A percentile compares a stretch with the other conserved stretches of the same genome.
phyloP scores from a whole-genome alignment of 2,329 filamentous ascomycete species.

The Botryotinia narcissicola region DNA sequence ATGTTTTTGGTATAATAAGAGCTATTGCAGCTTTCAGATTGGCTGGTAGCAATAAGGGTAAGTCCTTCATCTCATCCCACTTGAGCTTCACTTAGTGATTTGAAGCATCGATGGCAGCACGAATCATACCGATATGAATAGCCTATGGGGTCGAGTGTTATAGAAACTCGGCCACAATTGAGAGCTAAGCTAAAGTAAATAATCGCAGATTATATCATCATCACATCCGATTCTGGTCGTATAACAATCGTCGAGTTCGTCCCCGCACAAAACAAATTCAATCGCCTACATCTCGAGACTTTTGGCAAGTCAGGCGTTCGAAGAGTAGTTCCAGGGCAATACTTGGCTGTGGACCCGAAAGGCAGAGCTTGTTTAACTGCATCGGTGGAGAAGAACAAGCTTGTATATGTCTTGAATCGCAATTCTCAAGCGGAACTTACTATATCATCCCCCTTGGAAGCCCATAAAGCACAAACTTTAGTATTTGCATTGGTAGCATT shows the following conservation, averaged over 20 bases:
- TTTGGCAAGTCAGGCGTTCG: slow-evolving; percentile 96
- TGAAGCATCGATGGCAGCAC: slow-evolving; percentile 58
- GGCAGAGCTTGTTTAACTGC: slow-evolving; percentile 93
- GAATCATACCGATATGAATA: slow-evolving; percentile 36
- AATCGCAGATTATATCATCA: slow-evolving; percentile 82
- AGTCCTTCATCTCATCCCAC: slow-evolving; percentile 48
- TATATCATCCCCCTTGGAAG: slow-evolving; percentile 95
- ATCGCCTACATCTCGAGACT: slow-evolving; percentile 89
- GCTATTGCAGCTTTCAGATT: slow-evolving; percentile 85
- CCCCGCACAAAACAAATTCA: slow-evolving; percentile 81
- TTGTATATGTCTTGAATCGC: slow-evolving; percentile 96
- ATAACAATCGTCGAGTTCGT: slow-evolving; percentile 93
- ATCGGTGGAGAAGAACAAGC: slow-evolving; percentile 97
- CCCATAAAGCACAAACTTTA: slow-evolving; percentile 87
- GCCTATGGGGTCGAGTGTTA: slow-evolving; percentile 26
- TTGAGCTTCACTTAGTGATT: slow-evolving; percentile 68
- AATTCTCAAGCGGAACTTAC: slow-evolving; percentile 92
- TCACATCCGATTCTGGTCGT: slow-evolving; percentile 92
- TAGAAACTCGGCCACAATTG: slow-evolving; percentile 17
- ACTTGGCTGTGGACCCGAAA: slow-evolving; percentile 92
- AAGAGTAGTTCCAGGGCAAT: slow-evolving; percentile 91
- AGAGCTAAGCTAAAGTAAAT: slow-evolving; percentile 34
- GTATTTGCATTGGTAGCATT: slow-evolving; percentile 85
- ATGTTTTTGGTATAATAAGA: slow-evolving; percentile 94
- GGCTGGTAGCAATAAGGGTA: slow-evolving; percentile 94